A percentile compares a stretch with the other conserved stretches of the same genome.
phyloP scores from a whole-genome alignment of 2,329 filamentous ascomycete species.

The Arthrocladium fulminans region DNA sequence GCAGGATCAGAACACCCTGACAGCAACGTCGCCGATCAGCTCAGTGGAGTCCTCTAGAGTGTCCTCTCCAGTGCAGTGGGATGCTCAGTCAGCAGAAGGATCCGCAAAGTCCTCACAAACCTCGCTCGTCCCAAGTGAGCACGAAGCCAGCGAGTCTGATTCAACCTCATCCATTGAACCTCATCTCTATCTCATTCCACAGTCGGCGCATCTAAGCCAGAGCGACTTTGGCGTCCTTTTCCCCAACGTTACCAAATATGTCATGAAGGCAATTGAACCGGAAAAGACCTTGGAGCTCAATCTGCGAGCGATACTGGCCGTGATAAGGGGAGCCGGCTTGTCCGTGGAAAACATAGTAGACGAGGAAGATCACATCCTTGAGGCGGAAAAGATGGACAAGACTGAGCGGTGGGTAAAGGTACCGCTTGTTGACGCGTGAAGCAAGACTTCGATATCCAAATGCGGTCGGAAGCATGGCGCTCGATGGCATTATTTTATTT shows the following conservation, averaged over 20 bases:
- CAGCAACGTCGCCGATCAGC: not conserved
- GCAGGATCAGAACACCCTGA: not conserved
- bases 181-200: constrained; percentile 63
- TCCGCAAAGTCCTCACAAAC: constrained; percentile 11
- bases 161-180: constrained; percentile 37
- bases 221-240: constrained; percentile 78
- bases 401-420: constrained; percentile 3
- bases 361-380: not conserved
- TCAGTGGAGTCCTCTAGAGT: not conserved
- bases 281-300: constrained; percentile 27
- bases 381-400: constrained; percentile 4
- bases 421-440: not conserved
- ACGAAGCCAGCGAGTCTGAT: constrained; percentile 1
- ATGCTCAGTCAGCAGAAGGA: not conserved
- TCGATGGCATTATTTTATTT: not conserved
- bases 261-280: constrained; percentile 39
- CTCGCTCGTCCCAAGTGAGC: constrained; percentile 11
- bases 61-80: not conserved
- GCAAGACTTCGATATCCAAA: not conserved
- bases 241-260: constrained; percentile 51
- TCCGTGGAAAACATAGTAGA: constrained; percentile 10
- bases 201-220: constrained; percentile 72
- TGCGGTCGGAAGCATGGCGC: not conserved
- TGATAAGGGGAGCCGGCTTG: constrained; percentile 18
- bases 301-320: constrained; percentile 25